Evolutionary conservation across 768 basidiomycete species (phyloP).

Genomic region (Phanerochaete carnosa): DNA sequence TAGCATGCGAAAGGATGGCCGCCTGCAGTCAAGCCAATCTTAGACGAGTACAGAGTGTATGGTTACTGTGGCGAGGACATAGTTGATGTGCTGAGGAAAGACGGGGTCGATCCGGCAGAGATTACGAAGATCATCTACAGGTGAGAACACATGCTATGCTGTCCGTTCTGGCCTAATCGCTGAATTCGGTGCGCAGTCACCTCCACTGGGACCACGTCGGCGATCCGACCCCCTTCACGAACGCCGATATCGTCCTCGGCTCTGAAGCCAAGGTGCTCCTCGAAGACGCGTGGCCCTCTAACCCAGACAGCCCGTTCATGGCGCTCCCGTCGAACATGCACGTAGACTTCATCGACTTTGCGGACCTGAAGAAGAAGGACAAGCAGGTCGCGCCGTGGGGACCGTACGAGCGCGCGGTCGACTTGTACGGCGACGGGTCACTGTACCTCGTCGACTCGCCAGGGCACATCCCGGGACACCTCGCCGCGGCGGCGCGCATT

Average conservation of each 20-base stretch:
- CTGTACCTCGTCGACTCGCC: conserved; percentile 56
- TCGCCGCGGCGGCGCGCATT: conserved; percentile 52
- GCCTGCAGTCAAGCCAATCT: background rate
- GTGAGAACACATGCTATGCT: background rate
- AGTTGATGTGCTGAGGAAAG: conserved; percentile 44
- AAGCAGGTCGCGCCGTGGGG: conserved; percentile 37
- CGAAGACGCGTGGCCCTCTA: conserved; percentile 38
- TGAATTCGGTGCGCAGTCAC: conserved; percentile 40
- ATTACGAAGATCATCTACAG: conserved; percentile 38
- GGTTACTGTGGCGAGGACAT: conserved; percentile 1
- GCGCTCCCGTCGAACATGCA: background rate
- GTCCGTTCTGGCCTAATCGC: no score
- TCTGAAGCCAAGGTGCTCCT: conserved; percentile 34
- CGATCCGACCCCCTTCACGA: conserved; percentile 42
- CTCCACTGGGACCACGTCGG: conserved; percentile 54
- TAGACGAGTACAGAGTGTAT: background rate
- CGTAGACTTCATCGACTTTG: conserved; percentile 24
- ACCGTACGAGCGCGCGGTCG: conserved; percentile 43
- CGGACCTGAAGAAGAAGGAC: background rate
- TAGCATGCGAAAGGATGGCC: conserved; percentile 4
- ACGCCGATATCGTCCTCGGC: conserved; percentile 47
- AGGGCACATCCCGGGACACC: conserved; percentile 54
- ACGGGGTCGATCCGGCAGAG: conserved; percentile 40
- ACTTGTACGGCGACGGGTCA: conserved; percentile 57
- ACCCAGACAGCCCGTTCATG: conserved; percentile 26